phyloP scores from a whole-genome alignment of 163 green algal species.

The Chloromonas sp. region DNA sequence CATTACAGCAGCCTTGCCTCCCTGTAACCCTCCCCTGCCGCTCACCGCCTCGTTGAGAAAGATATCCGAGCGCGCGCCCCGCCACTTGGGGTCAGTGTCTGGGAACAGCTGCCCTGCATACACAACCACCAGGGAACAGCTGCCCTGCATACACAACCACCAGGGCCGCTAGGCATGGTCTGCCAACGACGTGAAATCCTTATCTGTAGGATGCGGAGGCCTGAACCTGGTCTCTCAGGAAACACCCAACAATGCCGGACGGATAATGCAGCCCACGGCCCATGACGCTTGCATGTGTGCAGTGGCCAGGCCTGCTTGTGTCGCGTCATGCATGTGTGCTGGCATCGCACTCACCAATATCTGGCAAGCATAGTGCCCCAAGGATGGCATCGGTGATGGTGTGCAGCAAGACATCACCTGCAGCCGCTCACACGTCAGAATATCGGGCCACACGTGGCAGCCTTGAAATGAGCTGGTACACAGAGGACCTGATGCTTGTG shows the following conservation, averaged over 20 bases:
- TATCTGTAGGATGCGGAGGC: too few species aligned
- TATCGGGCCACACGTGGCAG: too few species aligned
- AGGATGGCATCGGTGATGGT: conserved; percentile 95
- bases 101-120: conserved; percentile 90
- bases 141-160: conserved; percentile 53
- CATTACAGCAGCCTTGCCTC: too few species aligned
- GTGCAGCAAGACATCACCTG: conserved; percentile 96
- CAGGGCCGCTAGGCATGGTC: conserved; percentile 32
- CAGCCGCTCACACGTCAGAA: background rate
- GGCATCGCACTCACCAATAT: conserved; percentile 75
- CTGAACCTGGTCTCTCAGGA: too few species aligned
- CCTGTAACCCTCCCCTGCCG: background rate
- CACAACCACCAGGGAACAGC: conserved; percentile 74
- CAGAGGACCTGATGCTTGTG: too few species aligned
- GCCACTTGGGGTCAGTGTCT: conserved; percentile 97
- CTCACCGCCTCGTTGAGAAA: conserved; percentile 89
- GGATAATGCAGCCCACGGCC: too few species aligned
- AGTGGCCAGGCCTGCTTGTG: too few species aligned
- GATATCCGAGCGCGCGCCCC: conserved; percentile 83
- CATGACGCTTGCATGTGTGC: too few species aligned
- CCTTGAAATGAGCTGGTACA: too few species aligned
- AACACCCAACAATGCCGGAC: too few species aligned
- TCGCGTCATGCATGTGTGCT: too few species aligned
- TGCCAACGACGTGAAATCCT: too few species aligned
- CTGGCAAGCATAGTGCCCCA: conserved; percentile 87